Conservation (phyloP, 306 rosid species). For the Malus orientalis region DNA sequence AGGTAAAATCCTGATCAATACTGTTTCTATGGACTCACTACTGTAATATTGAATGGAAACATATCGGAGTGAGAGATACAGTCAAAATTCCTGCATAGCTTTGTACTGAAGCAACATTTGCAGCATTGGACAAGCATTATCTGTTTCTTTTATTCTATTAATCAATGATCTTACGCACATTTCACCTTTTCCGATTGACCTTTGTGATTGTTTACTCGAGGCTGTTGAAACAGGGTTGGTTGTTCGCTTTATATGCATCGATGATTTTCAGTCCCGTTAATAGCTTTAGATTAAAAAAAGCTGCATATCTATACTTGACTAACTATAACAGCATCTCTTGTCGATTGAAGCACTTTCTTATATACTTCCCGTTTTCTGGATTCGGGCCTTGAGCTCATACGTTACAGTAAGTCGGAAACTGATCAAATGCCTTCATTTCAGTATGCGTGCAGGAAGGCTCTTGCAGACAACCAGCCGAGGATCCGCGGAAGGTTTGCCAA, state of each 20-base stretch:
- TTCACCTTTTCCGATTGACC: neutral
- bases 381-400: neutral
- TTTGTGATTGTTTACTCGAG: neutral
- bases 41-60: neutral
- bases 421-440: slow-evolving; percentile 18
- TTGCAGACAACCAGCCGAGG: slow-evolving; percentile 97
- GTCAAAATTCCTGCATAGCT: neutral
- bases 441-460: slow-evolving; percentile 99
- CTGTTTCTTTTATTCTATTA: neutral
- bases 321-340: neutral
- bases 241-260: neutral
- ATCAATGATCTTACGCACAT: neutral
- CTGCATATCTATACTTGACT: neutral
- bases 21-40: neutral
- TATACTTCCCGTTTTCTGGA: neutral
- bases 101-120: neutral
- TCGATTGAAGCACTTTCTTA: neutral
- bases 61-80: neutral
- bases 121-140: neutral
- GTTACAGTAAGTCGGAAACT: neutral
- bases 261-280: neutral
- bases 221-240: neutral
- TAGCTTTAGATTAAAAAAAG: neutral
- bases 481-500: slow-evolving; percentile 98
- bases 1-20: slow-evolving; percentile 38